Evolutionary conservation across 345 rosid genomes (phyloP).

Genomic region (Corchorus capsularis): DNA sequence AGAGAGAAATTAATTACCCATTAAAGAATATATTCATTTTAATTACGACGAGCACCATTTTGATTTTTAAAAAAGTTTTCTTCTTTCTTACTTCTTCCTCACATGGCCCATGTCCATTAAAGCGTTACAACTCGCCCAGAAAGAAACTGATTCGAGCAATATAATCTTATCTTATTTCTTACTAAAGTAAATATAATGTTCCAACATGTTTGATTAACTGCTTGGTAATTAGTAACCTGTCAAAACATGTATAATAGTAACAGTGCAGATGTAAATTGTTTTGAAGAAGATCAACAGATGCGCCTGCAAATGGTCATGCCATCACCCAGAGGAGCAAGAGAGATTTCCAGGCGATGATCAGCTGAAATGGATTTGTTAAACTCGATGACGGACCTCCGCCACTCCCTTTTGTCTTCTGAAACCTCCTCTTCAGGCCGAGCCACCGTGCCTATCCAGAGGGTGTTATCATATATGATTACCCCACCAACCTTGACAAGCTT

Average conservation of each 20-base stretch:
- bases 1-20: too few relatives aligned
- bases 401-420: neutral
- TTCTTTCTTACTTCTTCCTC: too few relatives aligned
- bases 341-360: neutral
- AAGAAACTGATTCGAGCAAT: neutral
- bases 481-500: constrained; percentile 49
- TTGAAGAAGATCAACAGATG: neutral
- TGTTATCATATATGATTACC: constrained; percentile 44
- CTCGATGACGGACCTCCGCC: neutral
- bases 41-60: too few relatives aligned
- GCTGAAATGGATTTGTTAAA: constrained; percentile 2
- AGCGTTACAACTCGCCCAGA: too few relatives aligned
- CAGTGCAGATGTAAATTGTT: constrained; percentile 1
- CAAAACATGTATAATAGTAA: too few relatives aligned
- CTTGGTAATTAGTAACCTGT: neutral
- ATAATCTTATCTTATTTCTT: neutral
- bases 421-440: constrained; percentile 31
- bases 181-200: neutral
- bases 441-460: constrained; percentile 48
- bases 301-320: constrained; percentile 20
- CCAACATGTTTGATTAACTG: neutral
- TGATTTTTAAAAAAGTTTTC: too few relatives aligned
- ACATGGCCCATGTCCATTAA: too few relatives aligned
- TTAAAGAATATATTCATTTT: too few relatives aligned
- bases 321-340: neutral